A percentile compares a stretch with the other conserved stretches of the same genome.
Evolutionary conservation across 2,329 filamentous ascomycete genomes (phyloP).

Genomic region (Tolypocladium guangdongense): DNA sequence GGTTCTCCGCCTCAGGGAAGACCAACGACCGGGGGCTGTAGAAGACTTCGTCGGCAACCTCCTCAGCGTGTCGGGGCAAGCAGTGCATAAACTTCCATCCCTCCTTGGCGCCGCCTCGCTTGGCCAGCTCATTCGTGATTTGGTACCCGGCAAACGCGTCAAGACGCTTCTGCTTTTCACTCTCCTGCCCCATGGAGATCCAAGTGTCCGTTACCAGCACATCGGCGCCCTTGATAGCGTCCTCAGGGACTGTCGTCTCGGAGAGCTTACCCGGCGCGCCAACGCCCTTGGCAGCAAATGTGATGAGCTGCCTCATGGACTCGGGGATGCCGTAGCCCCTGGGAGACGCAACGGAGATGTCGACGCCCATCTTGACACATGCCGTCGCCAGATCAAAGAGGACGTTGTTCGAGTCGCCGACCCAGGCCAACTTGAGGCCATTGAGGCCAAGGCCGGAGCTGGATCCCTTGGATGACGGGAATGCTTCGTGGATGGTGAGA

Average conservation of each 20-base stretch:
- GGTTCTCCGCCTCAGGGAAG: slow-evolving; percentile 90
- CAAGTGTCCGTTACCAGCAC: slow-evolving; percentile 94
- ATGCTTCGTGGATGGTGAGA: slow-evolving; percentile 75
- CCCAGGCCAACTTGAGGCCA: slow-evolving; percentile 86
- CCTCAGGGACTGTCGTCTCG: slow-evolving; percentile 72
- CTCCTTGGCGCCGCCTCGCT: slow-evolving; percentile 73
- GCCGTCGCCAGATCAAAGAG: slow-evolving; percentile 87
- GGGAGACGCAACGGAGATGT: slow-evolving; percentile 81
- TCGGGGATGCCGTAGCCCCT: slow-evolving; percentile 71
- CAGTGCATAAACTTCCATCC: slow-evolving; percentile 99
- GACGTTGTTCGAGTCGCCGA: slow-evolving; percentile 95
- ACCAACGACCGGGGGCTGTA: slow-evolving; percentile 78
- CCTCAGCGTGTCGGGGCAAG: slow-evolving; percentile 80
- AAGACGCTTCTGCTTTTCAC: slow-evolving; percentile 65
- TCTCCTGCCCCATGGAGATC: slow-evolving; percentile 97
- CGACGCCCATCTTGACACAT: slow-evolving; percentile 75
- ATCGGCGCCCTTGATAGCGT: slow-evolving; percentile 76
- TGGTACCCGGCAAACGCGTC: slow-evolving; percentile 84
- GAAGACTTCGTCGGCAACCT: slow-evolving; percentile 91
- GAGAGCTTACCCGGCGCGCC: slow-evolving; percentile 52
- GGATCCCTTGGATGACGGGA: slow-evolving; percentile 36
- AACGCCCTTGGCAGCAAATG: slow-evolving; percentile 46
- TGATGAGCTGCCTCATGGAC: slow-evolving; percentile 63
- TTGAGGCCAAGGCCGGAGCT: slow-evolving; percentile 52
- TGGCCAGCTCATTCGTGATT: slow-evolving; percentile 76